Percentiles rank a stretch among this genome's conserved stretches.
These are phyloP conservation scores for Colletotrichum sp. DNA, from an alignment of 2,329 filamentous ascomycete genomes.

Conservation along the genomic window DNA sequence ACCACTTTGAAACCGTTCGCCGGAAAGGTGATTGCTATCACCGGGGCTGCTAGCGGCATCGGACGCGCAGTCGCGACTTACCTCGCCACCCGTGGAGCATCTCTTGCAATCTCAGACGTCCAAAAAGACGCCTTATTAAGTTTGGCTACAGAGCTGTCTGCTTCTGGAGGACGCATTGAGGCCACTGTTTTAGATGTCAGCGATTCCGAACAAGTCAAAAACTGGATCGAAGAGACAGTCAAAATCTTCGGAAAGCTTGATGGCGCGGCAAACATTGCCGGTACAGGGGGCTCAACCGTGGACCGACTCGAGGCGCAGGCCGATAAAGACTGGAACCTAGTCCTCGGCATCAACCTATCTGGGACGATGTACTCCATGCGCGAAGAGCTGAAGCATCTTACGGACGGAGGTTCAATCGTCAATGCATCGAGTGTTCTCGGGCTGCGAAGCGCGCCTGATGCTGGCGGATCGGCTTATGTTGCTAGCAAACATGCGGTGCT, in stretches of 20 bases:
- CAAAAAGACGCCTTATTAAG: slow-evolving; percentile 36
- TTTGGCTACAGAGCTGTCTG: not conserved
- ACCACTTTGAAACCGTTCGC: not conserved
- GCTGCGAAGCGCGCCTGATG: not conserved
- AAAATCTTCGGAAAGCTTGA: slow-evolving; percentile 34
- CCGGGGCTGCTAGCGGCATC: slow-evolving; percentile 53
- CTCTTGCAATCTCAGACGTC: slow-evolving; percentile 53
- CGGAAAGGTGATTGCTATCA: slow-evolving; percentile 51
- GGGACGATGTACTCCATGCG: slow-evolving; percentile 33
- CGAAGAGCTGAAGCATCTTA: slow-evolving; percentile 35
- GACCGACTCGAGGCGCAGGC: slow-evolving; percentile 25
- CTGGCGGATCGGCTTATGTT: not conserved
- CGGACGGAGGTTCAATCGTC: slow-evolving; percentile 47
- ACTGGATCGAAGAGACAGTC: slow-evolving; percentile 37
- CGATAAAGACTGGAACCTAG: slow-evolving; percentile 28
- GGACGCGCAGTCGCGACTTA: slow-evolving; percentile 50
- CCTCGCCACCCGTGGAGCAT: slow-evolving; percentile 46
- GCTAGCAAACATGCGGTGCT: not conserved
- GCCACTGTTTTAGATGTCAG: slow-evolving; percentile 31
- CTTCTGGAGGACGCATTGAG: not conserved
- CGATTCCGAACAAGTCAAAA: slow-evolving; percentile 30
- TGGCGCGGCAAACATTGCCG: slow-evolving; percentile 42
- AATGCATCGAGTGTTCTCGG: slow-evolving; percentile 33
- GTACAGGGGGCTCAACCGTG: slow-evolving; percentile 29
- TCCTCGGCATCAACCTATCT: slow-evolving; percentile 29